Evolutionary conservation across 306 rosid genomes (phyloP).

Genomic region (Erythrophleum fordii): DNA sequence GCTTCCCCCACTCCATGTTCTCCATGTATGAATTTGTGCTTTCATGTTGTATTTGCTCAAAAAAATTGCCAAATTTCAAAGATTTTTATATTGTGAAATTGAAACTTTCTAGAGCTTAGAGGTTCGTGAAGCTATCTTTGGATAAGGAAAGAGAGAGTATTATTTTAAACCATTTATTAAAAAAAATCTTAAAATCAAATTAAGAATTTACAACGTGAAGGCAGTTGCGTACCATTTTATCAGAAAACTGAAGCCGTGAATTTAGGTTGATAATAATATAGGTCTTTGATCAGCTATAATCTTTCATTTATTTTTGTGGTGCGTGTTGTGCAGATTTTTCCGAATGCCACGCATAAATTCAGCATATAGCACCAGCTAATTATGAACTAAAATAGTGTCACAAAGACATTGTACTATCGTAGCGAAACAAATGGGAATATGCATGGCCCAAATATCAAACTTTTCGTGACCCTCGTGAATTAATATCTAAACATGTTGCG

Average conservation of each 20-base stretch:
- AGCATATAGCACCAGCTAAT: background rate
- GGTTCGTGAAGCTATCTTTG: background rate
- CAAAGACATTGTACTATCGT: background rate
- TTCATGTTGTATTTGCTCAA: constrained; percentile 41
- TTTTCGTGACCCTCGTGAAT: no score
- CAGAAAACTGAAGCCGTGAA: background rate
- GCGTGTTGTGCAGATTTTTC: background rate
- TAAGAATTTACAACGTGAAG: background rate
- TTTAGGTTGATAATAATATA: background rate
- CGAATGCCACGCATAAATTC: background rate
- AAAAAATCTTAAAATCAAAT: background rate
- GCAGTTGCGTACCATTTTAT: background rate
- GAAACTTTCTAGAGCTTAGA: constrained; percentile 3
- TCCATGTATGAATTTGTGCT: constrained; percentile 51
- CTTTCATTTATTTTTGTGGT: background rate
- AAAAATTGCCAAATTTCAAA: constrained; percentile 39
- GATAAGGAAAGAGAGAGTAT: background rate
- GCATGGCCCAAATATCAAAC: no score
- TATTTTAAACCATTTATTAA: background rate
- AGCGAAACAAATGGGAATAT: background rate
- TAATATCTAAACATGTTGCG: background rate
- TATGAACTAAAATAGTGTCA: background rate
- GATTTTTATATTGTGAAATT: background rate
- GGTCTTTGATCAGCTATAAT: background rate
- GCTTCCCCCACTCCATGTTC: constrained; percentile 57